Conservation (phyloP, 805 yeast genomes). For the Ogataea paraovalis region DNA sequence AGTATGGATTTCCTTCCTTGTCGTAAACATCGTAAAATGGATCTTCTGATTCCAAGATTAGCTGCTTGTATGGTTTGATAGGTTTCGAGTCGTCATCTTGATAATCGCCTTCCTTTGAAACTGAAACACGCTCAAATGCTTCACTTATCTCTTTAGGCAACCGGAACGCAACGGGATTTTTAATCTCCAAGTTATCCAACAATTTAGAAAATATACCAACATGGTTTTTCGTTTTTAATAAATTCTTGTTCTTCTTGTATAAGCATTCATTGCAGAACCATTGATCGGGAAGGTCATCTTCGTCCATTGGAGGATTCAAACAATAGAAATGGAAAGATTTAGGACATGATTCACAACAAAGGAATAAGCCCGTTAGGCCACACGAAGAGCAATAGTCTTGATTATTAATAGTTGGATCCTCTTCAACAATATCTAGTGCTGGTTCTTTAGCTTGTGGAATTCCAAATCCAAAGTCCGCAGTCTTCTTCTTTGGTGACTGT, state of each 20-base stretch:
- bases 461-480: conserved; percentile 10
- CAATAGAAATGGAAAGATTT: conserved; percentile 88
- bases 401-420: conserved; percentile 38
- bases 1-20: conserved; percentile 59
- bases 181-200: conserved; percentile 50
- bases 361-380: conserved; percentile 81
- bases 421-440: conserved; percentile 7
- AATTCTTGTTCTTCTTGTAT: conserved; percentile 31
- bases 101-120: conserved; percentile 70
- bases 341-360: conserved; percentile 94
- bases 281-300: conserved; percentile 69
- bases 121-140: conserved; percentile 64
- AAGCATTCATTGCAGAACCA: conserved; percentile 86
- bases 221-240: conserved; percentile 9
- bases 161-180: conserved; percentile 63
- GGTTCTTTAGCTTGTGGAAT: conserved; percentile 7
- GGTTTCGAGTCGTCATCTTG: conserved; percentile 57
- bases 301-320: conserved; percentile 84
- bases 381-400: conserved; percentile 92
- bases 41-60: conserved; percentile 46
- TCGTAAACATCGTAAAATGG: conserved; percentile 59
- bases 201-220: conserved; percentile 54
- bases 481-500: conserved; percentile 20
- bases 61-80: conserved; percentile 36
- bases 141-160: conserved; percentile 70